These are phyloP conservation scores for Xylaria sp. DNA, from an alignment of 2,329 filamentous ascomycete genomes.

Conservation along the genomic window DNA sequence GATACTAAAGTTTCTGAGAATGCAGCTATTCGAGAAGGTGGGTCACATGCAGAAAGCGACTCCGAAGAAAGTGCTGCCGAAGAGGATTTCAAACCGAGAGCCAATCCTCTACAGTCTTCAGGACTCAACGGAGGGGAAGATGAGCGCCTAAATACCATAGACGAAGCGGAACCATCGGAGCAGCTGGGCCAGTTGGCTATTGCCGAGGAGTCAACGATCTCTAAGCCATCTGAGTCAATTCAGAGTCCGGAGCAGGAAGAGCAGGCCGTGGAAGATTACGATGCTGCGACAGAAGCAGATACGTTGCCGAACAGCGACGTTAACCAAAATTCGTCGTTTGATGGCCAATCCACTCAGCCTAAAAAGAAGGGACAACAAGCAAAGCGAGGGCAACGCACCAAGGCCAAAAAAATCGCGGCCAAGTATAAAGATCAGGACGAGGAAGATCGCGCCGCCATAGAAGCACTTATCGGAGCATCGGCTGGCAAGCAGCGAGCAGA, in stretches of 20 bases:
- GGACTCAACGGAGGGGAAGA: slow-evolving; percentile 43
- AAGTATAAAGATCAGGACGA: slow-evolving; percentile 97
- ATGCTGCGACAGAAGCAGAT: slow-evolving; percentile 42
- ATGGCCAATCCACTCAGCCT: slow-evolving; percentile 42
- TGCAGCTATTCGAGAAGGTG: slow-evolving; percentile 39
- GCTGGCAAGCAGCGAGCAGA: slow-evolving; percentile 74
- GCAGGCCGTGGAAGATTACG: slow-evolving; percentile 51
- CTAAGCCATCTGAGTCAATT: slow-evolving; percentile 20
- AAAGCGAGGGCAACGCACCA: slow-evolving; percentile 81
- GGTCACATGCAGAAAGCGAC: slow-evolving; percentile 48
- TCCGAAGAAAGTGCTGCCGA: slow-evolving; percentile 42
- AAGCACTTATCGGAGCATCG: slow-evolving; percentile 84
- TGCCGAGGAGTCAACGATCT: slow-evolving; percentile 24
- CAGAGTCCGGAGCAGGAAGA: slow-evolving; percentile 48
- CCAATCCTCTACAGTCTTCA: slow-evolving; percentile 53
- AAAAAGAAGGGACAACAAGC: slow-evolving; percentile 59
- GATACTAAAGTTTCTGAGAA: slow-evolving; percentile 18
- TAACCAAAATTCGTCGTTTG: slow-evolving; percentile 47
- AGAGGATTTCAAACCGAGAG: slow-evolving; percentile 44
- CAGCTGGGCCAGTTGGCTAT: slow-evolving; percentile 39
- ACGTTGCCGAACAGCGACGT: slow-evolving; percentile 47
- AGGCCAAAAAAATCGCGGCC: slow-evolving; percentile 85
- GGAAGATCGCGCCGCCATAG: slow-evolving; percentile 85
- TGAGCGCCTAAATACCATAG: slow-evolving; percentile 39
- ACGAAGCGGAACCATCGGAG: slow-evolving; percentile 41